phyloP scores from a whole-genome alignment of 805 yeast genomes.

The Candida methanosorbosa region DNA sequence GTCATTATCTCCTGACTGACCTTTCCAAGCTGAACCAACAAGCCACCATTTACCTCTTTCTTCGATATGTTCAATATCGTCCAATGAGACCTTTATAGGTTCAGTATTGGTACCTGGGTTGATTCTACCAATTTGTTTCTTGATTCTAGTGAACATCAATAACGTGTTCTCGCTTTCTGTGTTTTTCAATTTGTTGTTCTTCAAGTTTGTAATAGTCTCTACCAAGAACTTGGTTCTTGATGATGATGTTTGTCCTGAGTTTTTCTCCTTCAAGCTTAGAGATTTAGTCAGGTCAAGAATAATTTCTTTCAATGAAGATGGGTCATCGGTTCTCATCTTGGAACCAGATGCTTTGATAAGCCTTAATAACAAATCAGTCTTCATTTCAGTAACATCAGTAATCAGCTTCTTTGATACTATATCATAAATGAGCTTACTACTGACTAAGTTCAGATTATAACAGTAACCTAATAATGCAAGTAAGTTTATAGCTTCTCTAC shows the following conservation, averaged over 20 bases:
- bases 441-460: slow-evolving; percentile 69
- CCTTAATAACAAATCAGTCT: slow-evolving; percentile 70
- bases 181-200: slow-evolving; percentile 68
- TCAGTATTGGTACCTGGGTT: slow-evolving; percentile 44
- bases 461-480: slow-evolving; percentile 68
- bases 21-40: slow-evolving; percentile 97
- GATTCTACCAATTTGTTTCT: slow-evolving; percentile 52
- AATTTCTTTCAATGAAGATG: slow-evolving; percentile 74
- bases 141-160: slow-evolving; percentile 48
- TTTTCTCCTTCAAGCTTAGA: slow-evolving; percentile 27
- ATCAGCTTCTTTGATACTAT: slow-evolving; percentile 38
- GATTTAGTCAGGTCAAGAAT: slow-evolving; percentile 47
- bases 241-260: slow-evolving; percentile 23
- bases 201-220: slow-evolving; percentile 78
- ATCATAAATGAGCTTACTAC: slow-evolving; percentile 72
- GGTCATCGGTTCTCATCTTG: slow-evolving; percentile 85
- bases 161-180: slow-evolving; percentile 42
- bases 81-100: slow-evolving; percentile 74
- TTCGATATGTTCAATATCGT: slow-evolving; percentile 71
- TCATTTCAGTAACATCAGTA: slow-evolving; percentile 47
- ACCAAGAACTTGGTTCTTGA: slow-evolving; percentile 75
- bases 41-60: slow-evolving; percentile 98
- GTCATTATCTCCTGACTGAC: slow-evolving; percentile 26
- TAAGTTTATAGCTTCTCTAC: slow-evolving; percentile 40
- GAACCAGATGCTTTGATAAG: slow-evolving; percentile 72